Base-by-base conservation (phyloP, 1,139 yeast genomes). In the Zhuliangozyma blackwelliae region DNA sequence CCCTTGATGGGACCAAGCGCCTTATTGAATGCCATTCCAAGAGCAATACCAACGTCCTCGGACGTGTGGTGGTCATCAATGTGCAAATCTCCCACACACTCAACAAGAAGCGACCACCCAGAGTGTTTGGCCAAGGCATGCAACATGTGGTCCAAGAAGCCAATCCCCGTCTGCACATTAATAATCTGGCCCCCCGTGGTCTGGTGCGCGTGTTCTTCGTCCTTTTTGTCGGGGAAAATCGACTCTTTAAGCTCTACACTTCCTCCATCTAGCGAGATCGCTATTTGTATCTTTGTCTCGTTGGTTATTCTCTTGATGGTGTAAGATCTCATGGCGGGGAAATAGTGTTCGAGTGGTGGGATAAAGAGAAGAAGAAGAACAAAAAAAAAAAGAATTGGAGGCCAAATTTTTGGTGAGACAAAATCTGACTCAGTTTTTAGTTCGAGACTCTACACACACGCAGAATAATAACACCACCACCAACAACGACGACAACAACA, bases 31-130 rank as follows among this genome's bases (percentile, higher is more conserved):
- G 97, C 95, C 51, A 73, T 69, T 3, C 98, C 98, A 27, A 92
- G 68, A 1, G 96, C 88, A 47, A 92, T 87, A 29, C 92, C 97
- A 45, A 89, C 88, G 63, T 92, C 98, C 61, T 92, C 98, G 5
- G 96, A 85, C 1, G 96, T 82, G 60, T 92, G 98, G 60, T 92
- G 98, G 63, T 92, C 98, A 58, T 92, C 98, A 38, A 92, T 90
- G 60, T 89, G 95, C 54, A 89, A 68, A 57, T 92, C 98, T 28
- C 98, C 98, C 43, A 84, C 75, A 62, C 97, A 90, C 55, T 86
- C 95, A 22, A 92, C 75, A 26, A 86, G 69, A 43, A 92, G 61
- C 16, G 96, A 87, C 98, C 98, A 92, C 10, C 98, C 98, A 1
- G 94, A 72, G 61, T 92, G 98, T 57, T 92, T 92, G 31, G 97